Evolutionary conservation across 2,329 filamentous ascomycete genomes (phyloP), one percentile per base, ranked within the genome.

Genomic region (Botrytis tulipae): DNA sequence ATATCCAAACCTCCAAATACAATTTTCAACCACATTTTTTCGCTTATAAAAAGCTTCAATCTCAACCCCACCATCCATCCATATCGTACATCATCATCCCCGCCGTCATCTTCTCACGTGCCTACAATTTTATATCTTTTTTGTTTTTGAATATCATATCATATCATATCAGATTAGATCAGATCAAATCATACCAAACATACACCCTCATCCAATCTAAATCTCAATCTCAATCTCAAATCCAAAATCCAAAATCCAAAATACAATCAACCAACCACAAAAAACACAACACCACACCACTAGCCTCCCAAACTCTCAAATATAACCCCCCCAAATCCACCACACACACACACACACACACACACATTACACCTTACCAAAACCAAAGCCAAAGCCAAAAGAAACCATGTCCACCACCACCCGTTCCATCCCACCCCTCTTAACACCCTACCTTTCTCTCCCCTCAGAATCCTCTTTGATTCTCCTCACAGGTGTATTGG

Each of bases 401-500:
- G 40, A 54, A 54, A 54, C n/a, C n/a, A 61, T 40, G 35, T 40
- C 60, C 16, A 62, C 63, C 51, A 32, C 54, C 57, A 75, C 73
- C 44, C 77, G 77, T 18, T 78, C 79, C 54, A 79, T 80, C 40
- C 91, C 92, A 4, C 85, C 88, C 73, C 86, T 91, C 4, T 84
- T 94, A 22, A 87, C 92, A 78, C 86, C 90, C 10, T 91, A 91
- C 81, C 85, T 92, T 69, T 79, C 83, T 65, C 85, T 90, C 1
- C 89, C 89, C 8, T 83, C 85, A 9, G 85, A 89, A 76, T 83
- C 86, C 25, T 88, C 89, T 51, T 86, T 94, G 57, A 84, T 89
- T 32, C 86, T 94, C 20, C 83, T 95, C 71, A 94, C 92, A 25
- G 88, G 88, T 75, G 90, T 93, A 44, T 84, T 91, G 20, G 89